phyloP scores from a whole-genome alignment of 164 flowering plant species.

The Echeveria elegans region DNA sequence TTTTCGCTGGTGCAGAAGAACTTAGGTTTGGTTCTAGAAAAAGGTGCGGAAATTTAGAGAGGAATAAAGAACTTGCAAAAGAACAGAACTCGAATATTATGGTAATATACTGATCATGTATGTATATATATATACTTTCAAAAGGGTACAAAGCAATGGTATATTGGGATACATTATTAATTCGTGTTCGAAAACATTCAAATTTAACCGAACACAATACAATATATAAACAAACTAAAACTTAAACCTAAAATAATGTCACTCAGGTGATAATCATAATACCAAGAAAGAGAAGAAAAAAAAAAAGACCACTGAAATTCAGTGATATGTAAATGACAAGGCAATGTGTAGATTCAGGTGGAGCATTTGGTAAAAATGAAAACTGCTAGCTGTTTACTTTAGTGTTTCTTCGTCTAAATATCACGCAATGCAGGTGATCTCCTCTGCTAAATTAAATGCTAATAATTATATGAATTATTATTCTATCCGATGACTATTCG shows the following conservation, averaged over 20 bases:
- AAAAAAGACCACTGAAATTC: neutral
- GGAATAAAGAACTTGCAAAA: neutral
- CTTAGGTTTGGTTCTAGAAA: neutral
- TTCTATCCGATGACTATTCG: no score
- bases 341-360: neutral
- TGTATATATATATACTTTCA: neutral
- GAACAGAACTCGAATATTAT: neutral
- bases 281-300: neutral
- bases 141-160: neutral
- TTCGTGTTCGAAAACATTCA: neutral
- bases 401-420: neutral
- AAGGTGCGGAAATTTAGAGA: neutral
- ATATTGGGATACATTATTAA: neutral
- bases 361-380: neutral
- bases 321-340: neutral
- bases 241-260: no score
- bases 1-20: no score
- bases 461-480: no score
- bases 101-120: conserved; percentile 1
- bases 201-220: neutral
- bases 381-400: neutral
- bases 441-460: neutral
- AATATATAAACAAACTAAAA: neutral
- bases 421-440: neutral
- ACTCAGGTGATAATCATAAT: neutral